Percentiles rank a stretch among this genome's conserved stretches.
Conservation (phyloP, 176 grass and related monocot genomes). For the Poa pratensis region DNA sequence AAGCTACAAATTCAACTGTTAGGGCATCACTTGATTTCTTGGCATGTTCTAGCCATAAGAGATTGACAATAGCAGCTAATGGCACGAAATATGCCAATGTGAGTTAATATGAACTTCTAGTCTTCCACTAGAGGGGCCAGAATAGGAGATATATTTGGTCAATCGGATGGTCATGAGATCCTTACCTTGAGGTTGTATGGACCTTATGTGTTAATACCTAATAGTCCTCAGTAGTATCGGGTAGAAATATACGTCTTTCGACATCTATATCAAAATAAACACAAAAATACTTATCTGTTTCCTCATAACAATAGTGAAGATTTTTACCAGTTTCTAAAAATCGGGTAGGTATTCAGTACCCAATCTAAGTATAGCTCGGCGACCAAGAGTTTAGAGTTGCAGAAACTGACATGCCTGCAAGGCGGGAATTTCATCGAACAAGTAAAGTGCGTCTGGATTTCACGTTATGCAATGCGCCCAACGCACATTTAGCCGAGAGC, state of each 20-base stretch:
- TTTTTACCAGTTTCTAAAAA: background rate
- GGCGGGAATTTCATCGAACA: background rate
- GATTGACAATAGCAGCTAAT: too few species aligned
- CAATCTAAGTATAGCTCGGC: background rate
- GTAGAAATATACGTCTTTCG: background rate
- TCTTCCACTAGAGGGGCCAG: too few species aligned
- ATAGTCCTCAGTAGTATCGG: background rate
- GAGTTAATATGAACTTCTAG: too few species aligned
- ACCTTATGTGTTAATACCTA: background rate
- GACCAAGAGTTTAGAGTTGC: background rate
- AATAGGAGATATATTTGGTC: too few species aligned
- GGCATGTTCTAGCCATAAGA: too few species aligned
- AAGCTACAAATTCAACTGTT: too few species aligned
- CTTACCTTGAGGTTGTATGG: background rate
- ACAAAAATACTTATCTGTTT: background rate
- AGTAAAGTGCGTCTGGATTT: background rate
- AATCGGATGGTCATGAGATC: background rate
- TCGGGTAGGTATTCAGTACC: background rate
- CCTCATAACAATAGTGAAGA: background rate
- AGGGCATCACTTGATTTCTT: background rate
- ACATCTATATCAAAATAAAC: background rate
- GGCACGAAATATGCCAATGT: too few species aligned
- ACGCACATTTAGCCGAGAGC: background rate
- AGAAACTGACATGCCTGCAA: background rate
- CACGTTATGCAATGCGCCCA: background rate